Conservation (phyloP, 2,329 filamentous ascomycete species). For the Zymoseptoria pseudotritici region DNA sequence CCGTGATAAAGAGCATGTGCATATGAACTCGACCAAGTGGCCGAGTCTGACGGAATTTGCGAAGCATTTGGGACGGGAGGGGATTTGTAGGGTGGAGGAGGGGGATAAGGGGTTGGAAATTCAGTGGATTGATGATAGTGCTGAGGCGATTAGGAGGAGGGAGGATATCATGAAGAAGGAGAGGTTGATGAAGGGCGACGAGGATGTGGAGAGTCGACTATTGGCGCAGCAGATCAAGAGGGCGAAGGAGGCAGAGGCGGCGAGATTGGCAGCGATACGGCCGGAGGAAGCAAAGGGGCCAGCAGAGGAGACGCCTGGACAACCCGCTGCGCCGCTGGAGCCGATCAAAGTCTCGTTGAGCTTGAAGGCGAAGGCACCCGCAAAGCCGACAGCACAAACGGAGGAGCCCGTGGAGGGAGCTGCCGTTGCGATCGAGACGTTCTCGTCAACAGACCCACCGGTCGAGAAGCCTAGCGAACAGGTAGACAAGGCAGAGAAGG, state of each 20-base stretch:
- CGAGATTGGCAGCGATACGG: slow-evolving; percentile 43
- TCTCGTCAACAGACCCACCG: slow-evolving; percentile 20
- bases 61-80: slow-evolving; percentile 76
- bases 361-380: slow-evolving; percentile 22
- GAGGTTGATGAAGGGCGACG: slow-evolving; percentile 80
- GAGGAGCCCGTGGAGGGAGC: slow-evolving; percentile 15
- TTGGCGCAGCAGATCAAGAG: slow-evolving; percentile 77
- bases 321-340: slow-evolving; percentile 11
- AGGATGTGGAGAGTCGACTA: slow-evolving; percentile 77
- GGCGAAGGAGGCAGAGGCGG: slow-evolving; percentile 58
- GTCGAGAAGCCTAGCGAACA: slow-evolving; percentile 3
- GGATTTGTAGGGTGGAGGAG: slow-evolving; percentile 85
- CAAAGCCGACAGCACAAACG: slow-evolving; percentile 10
- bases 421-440: slow-evolving; percentile 24
- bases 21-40: slow-evolving; percentile 94
- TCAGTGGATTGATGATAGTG: slow-evolving; percentile 84
- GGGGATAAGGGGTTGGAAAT: slow-evolving; percentile 80
- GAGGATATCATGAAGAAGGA: slow-evolving; percentile 80
- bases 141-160: slow-evolving; percentile 70
- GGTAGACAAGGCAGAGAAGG: slow-evolving; percentile 5
- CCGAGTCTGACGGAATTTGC: slow-evolving; percentile 81
- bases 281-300: slow-evolving; percentile 36
- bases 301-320: slow-evolving; percentile 12
- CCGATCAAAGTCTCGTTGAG: slow-evolving; percentile 32
- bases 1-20: slow-evolving; percentile 74